phyloP scores from a whole-genome alignment of 208 protist species.

The Acanthamoeba polyphaga region DNA sequence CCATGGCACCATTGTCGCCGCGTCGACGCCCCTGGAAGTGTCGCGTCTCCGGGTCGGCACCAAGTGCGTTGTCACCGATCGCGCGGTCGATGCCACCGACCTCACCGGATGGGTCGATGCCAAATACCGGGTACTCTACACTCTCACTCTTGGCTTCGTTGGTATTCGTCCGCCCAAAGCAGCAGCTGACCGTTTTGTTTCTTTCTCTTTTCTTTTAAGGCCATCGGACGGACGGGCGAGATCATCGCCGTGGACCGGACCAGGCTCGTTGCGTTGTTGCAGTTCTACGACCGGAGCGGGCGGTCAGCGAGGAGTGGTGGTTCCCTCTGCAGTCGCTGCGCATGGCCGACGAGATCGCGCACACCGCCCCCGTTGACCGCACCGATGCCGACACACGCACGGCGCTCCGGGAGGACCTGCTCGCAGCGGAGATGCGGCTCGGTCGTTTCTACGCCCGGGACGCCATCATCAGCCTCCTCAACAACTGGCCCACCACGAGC shows the following conservation, averaged over 20 bases:
- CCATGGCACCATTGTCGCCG: background rate
- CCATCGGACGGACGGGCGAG: constrained; percentile 41
- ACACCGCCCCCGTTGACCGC: background rate
- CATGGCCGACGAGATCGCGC: background rate
- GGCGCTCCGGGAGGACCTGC: background rate
- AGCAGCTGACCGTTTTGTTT: background rate
- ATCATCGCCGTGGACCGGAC: constrained; percentile 34
- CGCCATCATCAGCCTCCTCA: constrained; percentile 57
- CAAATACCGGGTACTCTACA: background rate
- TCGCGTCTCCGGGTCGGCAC: constrained; percentile 45
- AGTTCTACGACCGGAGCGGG: constrained; percentile 56
- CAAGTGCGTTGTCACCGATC: constrained; percentile 56
- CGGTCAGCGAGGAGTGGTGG: constrained; percentile 61
- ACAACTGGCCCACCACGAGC: constrained; percentile 46
- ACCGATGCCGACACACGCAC: background rate
- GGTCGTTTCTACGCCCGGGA: constrained; percentile 41
- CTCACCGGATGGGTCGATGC: constrained; percentile 42
- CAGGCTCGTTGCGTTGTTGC: constrained; percentile 41
- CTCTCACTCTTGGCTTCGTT: background rate
- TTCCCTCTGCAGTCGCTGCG: constrained; percentile 62
- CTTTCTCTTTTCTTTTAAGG: background rate
- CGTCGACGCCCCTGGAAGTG: constrained; percentile 21
- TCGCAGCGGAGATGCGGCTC: constrained; percentile 25
- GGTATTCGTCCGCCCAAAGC: background rate
- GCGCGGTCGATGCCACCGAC: constrained; percentile 29